These are phyloP conservation scores for Wickerhamomyces chaumierensis DNA, from an alignment of 805 yeast genomes.

Conservation along the genomic window DNA sequence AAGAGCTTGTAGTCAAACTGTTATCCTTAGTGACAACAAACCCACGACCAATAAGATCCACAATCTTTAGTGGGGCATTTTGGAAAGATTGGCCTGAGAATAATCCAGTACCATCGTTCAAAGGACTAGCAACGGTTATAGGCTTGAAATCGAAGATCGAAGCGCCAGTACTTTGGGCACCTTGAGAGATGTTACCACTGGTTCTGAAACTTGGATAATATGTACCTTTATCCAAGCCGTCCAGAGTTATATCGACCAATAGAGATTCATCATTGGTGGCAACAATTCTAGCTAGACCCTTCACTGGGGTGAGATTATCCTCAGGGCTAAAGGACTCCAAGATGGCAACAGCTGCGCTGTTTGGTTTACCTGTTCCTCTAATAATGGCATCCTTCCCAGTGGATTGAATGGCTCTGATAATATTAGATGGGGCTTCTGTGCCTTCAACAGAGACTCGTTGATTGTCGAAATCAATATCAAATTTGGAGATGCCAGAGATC, in stretches of 20 bases:
- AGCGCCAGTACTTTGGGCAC: slow-evolving; percentile 57
- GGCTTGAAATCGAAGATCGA: slow-evolving; percentile 24
- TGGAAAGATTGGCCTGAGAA: slow-evolving; percentile 36
- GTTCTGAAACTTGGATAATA: slow-evolving; percentile 62
- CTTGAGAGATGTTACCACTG: slow-evolving; percentile 68
- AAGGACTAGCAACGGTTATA: slow-evolving; percentile 23
- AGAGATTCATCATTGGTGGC: slow-evolving; percentile 41
- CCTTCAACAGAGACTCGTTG: slow-evolving; percentile 65
- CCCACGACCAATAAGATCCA: slow-evolving; percentile 60
- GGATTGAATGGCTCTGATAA: slow-evolving; percentile 55
- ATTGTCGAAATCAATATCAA: slow-evolving; percentile 44
- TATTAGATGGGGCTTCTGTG: slow-evolving; percentile 60
- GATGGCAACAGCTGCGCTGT: slow-evolving; percentile 86
- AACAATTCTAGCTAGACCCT: slow-evolving; percentile 82
- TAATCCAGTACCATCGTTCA: slow-evolving; percentile 19
- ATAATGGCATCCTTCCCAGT: slow-evolving; percentile 86
- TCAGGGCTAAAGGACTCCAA: slow-evolving; percentile 54
- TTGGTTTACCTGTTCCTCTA: slow-evolving; percentile 80
- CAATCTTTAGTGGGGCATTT: slow-evolving; percentile 32
- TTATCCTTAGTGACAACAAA: slow-evolving; percentile 23
- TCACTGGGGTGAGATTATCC: slow-evolving; percentile 41
- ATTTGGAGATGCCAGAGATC: slow-evolving; percentile 37
- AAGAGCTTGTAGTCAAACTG: slow-evolving; percentile 21
- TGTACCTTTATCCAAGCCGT: slow-evolving; percentile 52
- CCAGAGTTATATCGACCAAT: slow-evolving; percentile 68